Percentiles rank a stretch among this genome's conserved stretches.
Conservation (phyloP, 495 filamentous ascomycete genomes). For the Hyphodiscus hymeniophilus region DNA sequence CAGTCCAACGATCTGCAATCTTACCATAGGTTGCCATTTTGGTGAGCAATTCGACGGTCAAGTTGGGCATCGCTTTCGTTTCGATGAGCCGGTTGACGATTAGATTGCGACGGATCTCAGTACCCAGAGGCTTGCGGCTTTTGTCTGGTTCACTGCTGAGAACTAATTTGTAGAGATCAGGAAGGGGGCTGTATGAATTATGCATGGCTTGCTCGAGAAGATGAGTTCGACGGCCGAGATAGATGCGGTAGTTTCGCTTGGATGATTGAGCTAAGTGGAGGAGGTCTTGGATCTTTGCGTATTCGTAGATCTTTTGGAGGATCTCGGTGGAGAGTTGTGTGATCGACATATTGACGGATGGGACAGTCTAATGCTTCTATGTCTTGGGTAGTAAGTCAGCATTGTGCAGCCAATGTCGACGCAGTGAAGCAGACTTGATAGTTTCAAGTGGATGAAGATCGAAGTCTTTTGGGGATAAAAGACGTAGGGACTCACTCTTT, state of each 20-base stretch:
- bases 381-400: too few relatives aligned
- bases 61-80: slow-evolving; percentile 8
- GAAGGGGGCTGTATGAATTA: slow-evolving; percentile 51
- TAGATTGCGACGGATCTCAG: slow-evolving; percentile 18
- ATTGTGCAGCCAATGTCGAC: too few relatives aligned
- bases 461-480: too few relatives aligned
- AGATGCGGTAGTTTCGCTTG: slow-evolving; percentile 45
- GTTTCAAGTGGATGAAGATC: too few relatives aligned
- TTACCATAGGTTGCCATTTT: slow-evolving; percentile 51
- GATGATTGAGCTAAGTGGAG: slow-evolving; percentile 46
- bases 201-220: slow-evolving; percentile 46
- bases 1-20: slow-evolving; percentile 54
- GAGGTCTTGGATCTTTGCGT: slow-evolving; percentile 42
- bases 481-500: slow-evolving; percentile 18
- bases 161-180: slow-evolving; percentile 52
- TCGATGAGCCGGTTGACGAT: slow-evolving; percentile 25
- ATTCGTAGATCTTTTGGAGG: slow-evolving; percentile 50
- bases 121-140: slow-evolving; percentile 19
- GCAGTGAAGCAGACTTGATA: too few relatives aligned
- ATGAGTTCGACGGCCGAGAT: slow-evolving; percentile 41
- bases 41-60: slow-evolving; percentile 47
- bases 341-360: slow-evolving; percentile 26
- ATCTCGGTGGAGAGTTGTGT: slow-evolving; percentile 52
- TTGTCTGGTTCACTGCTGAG: slow-evolving; percentile 26
- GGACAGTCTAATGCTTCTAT: too few relatives aligned